phyloP scores from a whole-genome alignment of 1,284 basidiomycete species.

The Boletus semigastroideus region DNA sequence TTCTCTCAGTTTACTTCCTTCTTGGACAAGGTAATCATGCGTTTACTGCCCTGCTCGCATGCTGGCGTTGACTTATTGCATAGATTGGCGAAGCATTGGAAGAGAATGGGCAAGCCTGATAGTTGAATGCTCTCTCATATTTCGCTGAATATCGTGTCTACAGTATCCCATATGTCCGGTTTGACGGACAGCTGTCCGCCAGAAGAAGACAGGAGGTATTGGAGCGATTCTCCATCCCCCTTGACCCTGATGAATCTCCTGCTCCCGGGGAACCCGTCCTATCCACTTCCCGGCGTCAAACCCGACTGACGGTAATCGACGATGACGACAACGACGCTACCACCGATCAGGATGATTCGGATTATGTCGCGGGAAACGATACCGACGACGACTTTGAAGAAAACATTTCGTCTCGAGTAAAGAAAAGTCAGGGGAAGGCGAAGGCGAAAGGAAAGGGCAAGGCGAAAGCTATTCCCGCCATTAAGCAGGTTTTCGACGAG shows the following conservation, averaged over 20 bases:
- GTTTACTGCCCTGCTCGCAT: background rate
- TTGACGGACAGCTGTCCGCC: constrained; percentile 82
- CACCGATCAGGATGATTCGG: constrained; percentile 10
- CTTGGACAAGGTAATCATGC: constrained; percentile 61
- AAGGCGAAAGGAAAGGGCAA: constrained; percentile 42
- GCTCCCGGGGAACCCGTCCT: constrained; percentile 21
- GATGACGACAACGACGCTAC: constrained; percentile 13
- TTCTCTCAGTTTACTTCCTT: constrained; percentile 88
- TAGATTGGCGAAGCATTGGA: constrained; percentile 73
- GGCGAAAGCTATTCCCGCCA: constrained; percentile 21
- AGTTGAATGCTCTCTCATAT: constrained; percentile 7
- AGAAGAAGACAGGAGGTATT: constrained; percentile 77
- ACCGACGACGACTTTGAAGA: constrained; percentile 42
- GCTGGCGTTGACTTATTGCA: constrained; percentile 5
- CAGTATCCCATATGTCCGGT: constrained; percentile 75
- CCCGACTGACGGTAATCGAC: constrained; percentile 12
- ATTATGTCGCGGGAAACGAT: constrained; percentile 34
- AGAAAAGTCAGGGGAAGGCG: constrained; percentile 35
- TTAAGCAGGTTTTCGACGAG: constrained; percentile 15
- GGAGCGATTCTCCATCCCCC: constrained; percentile 67
- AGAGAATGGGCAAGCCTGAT: constrained; percentile 51
- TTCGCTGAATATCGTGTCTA: constrained; percentile 6
- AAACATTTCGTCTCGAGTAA: constrained; percentile 30
- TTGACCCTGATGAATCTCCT: constrained; percentile 38
- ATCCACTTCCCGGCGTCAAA: background rate